A percentile compares a stretch with the other conserved stretches of the same genome.
Evolutionary conservation across 768 basidiomycete species (phyloP).

Genomic region (Hydnomerulius pinastri): DNA sequence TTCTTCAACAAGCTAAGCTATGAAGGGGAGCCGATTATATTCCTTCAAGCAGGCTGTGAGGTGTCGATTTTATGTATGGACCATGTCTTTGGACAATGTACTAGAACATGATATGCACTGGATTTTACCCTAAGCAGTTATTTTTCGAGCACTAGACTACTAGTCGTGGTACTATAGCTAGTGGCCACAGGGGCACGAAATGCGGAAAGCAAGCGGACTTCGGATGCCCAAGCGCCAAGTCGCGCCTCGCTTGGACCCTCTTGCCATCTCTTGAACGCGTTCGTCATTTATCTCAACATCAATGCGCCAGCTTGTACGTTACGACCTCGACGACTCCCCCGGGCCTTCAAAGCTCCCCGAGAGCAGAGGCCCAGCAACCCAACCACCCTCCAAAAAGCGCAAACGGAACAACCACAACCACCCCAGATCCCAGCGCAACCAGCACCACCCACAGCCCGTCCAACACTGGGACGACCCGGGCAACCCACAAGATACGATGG

Average conservation of each 20-base stretch:
- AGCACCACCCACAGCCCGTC: constrained; percentile 14
- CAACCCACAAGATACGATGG: constrained; percentile 22
- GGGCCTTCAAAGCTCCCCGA: constrained; percentile 9
- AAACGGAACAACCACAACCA: constrained; percentile 29
- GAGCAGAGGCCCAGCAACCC: constrained; percentile 5
- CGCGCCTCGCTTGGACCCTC: background rate
- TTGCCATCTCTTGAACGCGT: too few relatives aligned
- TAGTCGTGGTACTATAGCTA: too few relatives aligned
- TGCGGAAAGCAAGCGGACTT: too few relatives aligned
- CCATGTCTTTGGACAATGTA: too few relatives aligned
- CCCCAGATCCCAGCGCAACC: background rate
- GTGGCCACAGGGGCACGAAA: too few relatives aligned
- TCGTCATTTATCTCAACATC: too few relatives aligned
- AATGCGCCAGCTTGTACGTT: constrained; percentile 32
- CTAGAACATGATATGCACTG: too few relatives aligned
- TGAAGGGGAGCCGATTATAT: too few relatives aligned
- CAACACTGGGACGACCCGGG: constrained; percentile 51
- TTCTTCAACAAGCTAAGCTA: constrained; percentile 44
- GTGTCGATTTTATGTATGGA: too few relatives aligned
- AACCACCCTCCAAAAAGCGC: constrained; percentile 56
- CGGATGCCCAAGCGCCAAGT: background rate
- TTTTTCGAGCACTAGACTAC: too few relatives aligned
- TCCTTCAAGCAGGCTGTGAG: too few relatives aligned
- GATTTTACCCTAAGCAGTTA: too few relatives aligned
- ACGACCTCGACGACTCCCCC: constrained; percentile 26